Evolutionary conservation across 2,329 filamentous ascomycete species (phyloP), one percentile per base, ranked within the genome.

Genomic region (Lachnellula hyalina): DNA sequence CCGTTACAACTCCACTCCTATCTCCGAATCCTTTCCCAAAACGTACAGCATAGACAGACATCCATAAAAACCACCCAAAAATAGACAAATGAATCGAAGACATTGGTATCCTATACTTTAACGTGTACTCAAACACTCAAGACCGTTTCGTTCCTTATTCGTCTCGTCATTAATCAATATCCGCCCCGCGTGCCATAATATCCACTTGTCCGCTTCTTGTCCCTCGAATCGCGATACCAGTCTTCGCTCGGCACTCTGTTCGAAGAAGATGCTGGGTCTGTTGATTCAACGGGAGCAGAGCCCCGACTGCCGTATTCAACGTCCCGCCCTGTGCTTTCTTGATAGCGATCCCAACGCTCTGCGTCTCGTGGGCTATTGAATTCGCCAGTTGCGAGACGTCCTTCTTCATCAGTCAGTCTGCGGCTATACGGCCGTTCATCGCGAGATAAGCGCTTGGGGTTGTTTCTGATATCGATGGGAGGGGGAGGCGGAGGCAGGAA

Each of bases 341-440:
- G 59, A 11, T 64, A 58, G 7, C 65, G 55, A 55, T 68, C 66
- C 61, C 61, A 67, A 47, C 58, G 61, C 52, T 68, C 66, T 15
- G 66, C 65, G 53, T 68, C 65, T 41, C 64, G 56, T 3, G 66
- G 66, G 57, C 61, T 63, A 21, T 59, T 65, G 41, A 67, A 63
- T 7, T 68, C 65, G 28, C 54, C 61, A 11, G 32, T 51, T 14
- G 58, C 44, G 17, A 60, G 54, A 44, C 58, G 54, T 4, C 52
- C 34, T 9, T 65, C 63, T 3, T 66, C 65, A 8, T 66, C 65
- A 5, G 55, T 48, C 9, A 53, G 55, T 48, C 58, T 53, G 3
- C 59, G 44, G 47, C 21, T 15, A 32, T 59, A 55, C 34, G 51
- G 52, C 6, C 60, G 57, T 5, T 66, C 61, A 23, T 66, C 63